A percentile compares a stretch with the other conserved stretches of the same genome.
Conservation (phyloP, 106 monocot genomes). For the Vanilla planifolia region DNA sequence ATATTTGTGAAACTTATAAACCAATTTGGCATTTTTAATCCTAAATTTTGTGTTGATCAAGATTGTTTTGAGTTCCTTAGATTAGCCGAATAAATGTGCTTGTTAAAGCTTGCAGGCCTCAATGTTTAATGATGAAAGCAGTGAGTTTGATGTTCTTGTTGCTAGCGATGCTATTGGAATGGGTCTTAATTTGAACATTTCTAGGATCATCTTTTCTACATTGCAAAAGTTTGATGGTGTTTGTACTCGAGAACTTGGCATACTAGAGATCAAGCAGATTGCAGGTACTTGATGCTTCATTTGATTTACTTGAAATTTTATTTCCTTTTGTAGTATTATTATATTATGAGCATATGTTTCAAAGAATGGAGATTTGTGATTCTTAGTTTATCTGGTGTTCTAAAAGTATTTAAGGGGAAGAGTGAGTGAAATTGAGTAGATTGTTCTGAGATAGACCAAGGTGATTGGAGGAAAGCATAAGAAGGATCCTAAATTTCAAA, state of each 20-base stretch:
- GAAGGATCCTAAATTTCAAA: too few species aligned
- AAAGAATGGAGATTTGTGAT: too few species aligned
- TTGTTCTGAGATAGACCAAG: too few species aligned
- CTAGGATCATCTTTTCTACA: slow-evolving; percentile 84
- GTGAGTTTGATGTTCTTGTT: slow-evolving; percentile 87
- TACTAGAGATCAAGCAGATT: slow-evolving; percentile 93
- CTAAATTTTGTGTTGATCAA: neutral
- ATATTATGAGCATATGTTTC: too few species aligned
- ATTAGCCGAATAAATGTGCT: slow-evolving; percentile 10
- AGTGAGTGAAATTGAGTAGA: too few species aligned
- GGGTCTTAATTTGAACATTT: slow-evolving; percentile 97
- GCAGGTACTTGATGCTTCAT: slow-evolving; percentile 46
- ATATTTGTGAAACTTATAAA: too few species aligned
- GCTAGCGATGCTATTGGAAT: slow-evolving; percentile 97
- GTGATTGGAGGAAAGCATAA: too few species aligned
- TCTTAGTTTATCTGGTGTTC: too few species aligned
- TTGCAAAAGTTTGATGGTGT: slow-evolving; percentile 83
- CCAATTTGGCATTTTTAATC: too few species aligned
- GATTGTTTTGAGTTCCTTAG: neutral
- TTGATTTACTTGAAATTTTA: too few species aligned
- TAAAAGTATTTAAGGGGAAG: too few species aligned
- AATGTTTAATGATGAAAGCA: slow-evolving; percentile 93
- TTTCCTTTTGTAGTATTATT: too few species aligned
- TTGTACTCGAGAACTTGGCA: slow-evolving; percentile 41
- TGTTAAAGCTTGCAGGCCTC: slow-evolving; percentile 64